Conservation (phyloP, 2,329 filamentous ascomycete species). For the Cercospora beticola region DNA sequence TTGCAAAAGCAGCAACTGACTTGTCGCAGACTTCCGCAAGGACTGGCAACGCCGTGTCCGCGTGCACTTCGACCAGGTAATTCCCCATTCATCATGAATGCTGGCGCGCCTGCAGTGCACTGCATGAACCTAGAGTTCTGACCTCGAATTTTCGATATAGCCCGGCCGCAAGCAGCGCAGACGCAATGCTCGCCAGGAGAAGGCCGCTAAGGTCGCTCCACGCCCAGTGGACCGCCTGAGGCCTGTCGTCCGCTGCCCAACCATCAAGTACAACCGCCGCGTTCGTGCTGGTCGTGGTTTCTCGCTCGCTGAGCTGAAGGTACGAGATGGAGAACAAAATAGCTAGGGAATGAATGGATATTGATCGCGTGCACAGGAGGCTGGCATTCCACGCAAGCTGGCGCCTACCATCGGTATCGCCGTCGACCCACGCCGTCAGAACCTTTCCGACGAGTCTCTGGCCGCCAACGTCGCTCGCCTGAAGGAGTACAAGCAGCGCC, state of each 20-base stretch:
- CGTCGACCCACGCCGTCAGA: conserved; percentile 94
- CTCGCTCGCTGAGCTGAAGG: conserved; percentile 97
- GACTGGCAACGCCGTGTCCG: conserved; percentile 99
- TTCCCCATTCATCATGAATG: conserved; percentile 56
- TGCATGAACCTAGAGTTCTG: conserved; percentile 36
- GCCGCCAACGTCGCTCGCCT: conserved; percentile 94
- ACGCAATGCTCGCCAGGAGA: conserved; percentile 85
- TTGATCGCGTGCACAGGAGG: conserved; percentile 62
- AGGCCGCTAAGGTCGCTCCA: conserved; percentile 93
- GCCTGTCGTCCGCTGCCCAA: conserved; percentile 95
- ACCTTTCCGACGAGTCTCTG: conserved; percentile 94
- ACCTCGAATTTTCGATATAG: conserved; percentile 52
- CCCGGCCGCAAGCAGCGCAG: conserved; percentile 94
- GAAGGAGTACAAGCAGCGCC: conserved; percentile 92
- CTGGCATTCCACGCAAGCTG: conserved; percentile 89
- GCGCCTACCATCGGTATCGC: conserved; percentile 95
- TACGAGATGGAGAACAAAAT: conserved; percentile 46
- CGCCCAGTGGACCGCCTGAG: conserved; percentile 96
- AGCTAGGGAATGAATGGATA: conserved; percentile 19
- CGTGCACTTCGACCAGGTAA: conserved; percentile 99
- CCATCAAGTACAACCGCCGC: conserved; percentile 97
- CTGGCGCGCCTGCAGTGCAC: conserved; percentile 51
- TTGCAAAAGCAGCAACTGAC: conserved; percentile 16
- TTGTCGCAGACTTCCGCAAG: conserved; percentile 85
- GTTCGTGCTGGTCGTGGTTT: conserved; percentile 96